Conservation (phyloP, 1,139 yeast species). For the Diutina pseudorugosa region DNA sequence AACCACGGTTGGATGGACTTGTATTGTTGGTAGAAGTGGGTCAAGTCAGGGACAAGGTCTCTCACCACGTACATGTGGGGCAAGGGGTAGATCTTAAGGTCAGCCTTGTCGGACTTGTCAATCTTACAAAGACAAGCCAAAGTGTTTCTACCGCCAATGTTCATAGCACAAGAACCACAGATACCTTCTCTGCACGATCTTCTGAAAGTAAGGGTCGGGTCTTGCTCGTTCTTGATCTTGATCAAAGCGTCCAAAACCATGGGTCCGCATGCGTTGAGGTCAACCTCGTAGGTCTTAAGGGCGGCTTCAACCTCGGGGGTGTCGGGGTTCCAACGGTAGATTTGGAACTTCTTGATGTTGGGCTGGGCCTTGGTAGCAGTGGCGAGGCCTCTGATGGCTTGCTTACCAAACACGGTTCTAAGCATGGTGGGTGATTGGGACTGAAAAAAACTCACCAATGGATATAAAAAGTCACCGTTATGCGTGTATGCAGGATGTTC, state of each 20-base stretch:
- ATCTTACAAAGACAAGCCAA: conserved; percentile 94
- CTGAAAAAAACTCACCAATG: neutral
- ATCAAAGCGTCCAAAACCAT: conserved; percentile 94
- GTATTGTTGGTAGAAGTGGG: conserved; percentile 96
- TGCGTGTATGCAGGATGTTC: neutral
- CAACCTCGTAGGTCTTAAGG: conserved; percentile 73
- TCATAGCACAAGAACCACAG: conserved; percentile 99
- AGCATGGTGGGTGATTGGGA: conserved; percentile 10
- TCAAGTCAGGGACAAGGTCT: conserved; percentile 95
- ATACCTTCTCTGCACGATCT: conserved; percentile 99
- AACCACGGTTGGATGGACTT: conserved; percentile 95
- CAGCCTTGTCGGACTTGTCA: conserved; percentile 65
- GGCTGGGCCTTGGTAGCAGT: conserved; percentile 27
- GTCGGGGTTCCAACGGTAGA: conserved; percentile 98
- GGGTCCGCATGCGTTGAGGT: conserved; percentile 89
- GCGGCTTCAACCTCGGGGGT: conserved; percentile 87
- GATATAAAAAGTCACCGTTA: neutral
- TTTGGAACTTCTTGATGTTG: conserved; percentile 71
- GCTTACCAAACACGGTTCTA: conserved; percentile 10
- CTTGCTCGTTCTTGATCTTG: conserved; percentile 94
- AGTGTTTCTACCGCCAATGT: conserved; percentile 94
- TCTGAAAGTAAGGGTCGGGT: conserved; percentile 88
- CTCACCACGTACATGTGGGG: conserved; percentile 98
- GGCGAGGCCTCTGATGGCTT: conserved; percentile 25
- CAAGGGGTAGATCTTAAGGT: conserved; percentile 83